phyloP scores from a whole-genome alignment of 2,329 filamentous ascomycete species.

The Teratosphaeria gauchensis region DNA sequence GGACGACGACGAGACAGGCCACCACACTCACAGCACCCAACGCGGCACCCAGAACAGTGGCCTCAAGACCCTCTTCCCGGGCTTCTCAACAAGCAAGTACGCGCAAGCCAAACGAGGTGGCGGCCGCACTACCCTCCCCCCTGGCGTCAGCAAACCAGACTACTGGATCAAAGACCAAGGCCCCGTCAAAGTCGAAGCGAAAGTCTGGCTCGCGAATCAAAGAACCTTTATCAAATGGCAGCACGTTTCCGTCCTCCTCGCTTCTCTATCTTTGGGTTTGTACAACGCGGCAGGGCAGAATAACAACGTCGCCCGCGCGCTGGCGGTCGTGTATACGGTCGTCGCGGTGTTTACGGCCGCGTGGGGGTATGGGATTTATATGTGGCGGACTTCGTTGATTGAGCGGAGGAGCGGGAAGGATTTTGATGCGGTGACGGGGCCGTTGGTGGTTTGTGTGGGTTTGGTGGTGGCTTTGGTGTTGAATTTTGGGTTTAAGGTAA shows the following conservation, averaged over 20 bases:
- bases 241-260: conserved; percentile 82
- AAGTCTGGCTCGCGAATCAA: conserved; percentile 98
- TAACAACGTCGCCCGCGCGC: conserved; percentile 62
- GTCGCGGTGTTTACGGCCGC: conserved; percentile 74
- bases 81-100: conserved; percentile 73
- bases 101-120: conserved; percentile 43
- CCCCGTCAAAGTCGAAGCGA: conserved; percentile 85
- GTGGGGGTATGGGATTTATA: conserved; percentile 84
- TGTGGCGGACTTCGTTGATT: conserved; percentile 68
- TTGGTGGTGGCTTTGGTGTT: conserved; percentile 68
- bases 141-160: conserved; percentile 76
- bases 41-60: conserved; percentile 37
- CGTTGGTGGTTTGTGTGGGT: conserved; percentile 70
- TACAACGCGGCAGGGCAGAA: conserved; percentile 75
- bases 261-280: conserved; percentile 69
- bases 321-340: conserved; percentile 74
- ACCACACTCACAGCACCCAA: conserved; percentile 18
- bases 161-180: conserved; percentile 93
- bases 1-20: conserved; percentile 42
- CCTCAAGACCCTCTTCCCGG: conserved; percentile 65
- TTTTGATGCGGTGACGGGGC: conserved; percentile 82
- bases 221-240: conserved; percentile 98
- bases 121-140: conserved; percentile 54
- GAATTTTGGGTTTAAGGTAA: conserved; percentile 82
- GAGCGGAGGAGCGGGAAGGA: conserved; percentile 77